Conservation (phyloP, 2,329 filamentous ascomycete genomes). For the Cercospora zeae-maydis region DNA sequence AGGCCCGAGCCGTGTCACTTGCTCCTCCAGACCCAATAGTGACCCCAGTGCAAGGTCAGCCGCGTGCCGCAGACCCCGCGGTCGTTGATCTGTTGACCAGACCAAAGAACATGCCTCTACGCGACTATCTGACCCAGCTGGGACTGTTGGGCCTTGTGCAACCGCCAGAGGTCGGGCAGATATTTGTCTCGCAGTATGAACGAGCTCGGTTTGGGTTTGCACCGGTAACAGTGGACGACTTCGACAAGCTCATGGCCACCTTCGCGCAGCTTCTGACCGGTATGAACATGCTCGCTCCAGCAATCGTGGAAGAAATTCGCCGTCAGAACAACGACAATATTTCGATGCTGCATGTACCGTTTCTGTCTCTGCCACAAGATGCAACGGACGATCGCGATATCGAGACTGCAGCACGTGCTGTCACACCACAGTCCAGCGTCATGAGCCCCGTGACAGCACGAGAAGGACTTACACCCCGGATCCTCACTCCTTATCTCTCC, state of each 20-base stretch:
- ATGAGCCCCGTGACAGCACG: constrained; percentile 32
- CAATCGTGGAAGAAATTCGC: constrained; percentile 46
- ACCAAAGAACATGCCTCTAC: constrained; percentile 66
- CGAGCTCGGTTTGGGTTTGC: constrained; percentile 74
- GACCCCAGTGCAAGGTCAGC: constrained; percentile 40
- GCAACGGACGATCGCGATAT: neutral
- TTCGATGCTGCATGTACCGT: neutral
- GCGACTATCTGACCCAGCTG: constrained; percentile 74
- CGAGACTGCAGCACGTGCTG: constrained; percentile 16
- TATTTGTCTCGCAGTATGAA: constrained; percentile 77
- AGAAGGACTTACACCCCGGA: constrained; percentile 22
- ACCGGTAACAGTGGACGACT: constrained; percentile 65
- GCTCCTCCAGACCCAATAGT: constrained; percentile 57
- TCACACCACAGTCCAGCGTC: constrained; percentile 23
- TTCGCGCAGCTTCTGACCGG: constrained; percentile 76
- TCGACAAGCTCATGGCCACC: constrained; percentile 74
- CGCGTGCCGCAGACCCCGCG: constrained; percentile 31
- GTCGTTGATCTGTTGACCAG: constrained; percentile 70
- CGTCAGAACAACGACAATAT: constrained; percentile 30
- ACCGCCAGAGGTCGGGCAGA: constrained; percentile 47
- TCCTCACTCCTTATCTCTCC: constrained; percentile 26
- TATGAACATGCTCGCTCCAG: constrained; percentile 63
- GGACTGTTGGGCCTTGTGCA: constrained; percentile 62
- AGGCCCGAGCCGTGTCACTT: constrained; percentile 86
- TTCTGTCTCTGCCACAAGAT: constrained; percentile 1